Base-by-base conservation (phyloP, 768 basidiomycete species). In the Mycena venus region DNA sequence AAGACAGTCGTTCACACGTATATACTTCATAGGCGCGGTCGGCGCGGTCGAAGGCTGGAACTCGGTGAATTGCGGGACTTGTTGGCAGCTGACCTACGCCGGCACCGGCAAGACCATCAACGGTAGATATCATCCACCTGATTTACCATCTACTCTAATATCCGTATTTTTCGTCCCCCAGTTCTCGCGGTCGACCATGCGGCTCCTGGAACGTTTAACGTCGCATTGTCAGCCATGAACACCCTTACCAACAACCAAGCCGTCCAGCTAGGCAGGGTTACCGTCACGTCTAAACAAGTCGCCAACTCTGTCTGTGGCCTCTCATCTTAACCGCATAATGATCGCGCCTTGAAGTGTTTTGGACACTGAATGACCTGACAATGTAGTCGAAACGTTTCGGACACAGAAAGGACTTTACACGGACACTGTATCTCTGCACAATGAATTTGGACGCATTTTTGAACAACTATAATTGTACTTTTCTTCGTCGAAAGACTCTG, bases 11-110 rank as follows among this genome's bases (percentile, higher is more conserved):
- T n/a, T n/a, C n/a, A n/a, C n/a, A n/a, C n/a, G n/a, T n/a, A n/a
- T n/a, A n/a, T n/a, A n/a, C n/a, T n/a, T n/a, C n/a, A n/a, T 93
- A 77, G 91, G 91, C 34, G 92, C 89, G 1, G 89, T 86, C 0
- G 83, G 85, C 19, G 90, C 86, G 42, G 83, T 93, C 68, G 80
- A 80, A 8, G 88, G 86, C 31, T 92, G 83, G 81, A 85, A 90
- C 79, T 92, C 90, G 1, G 72, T 80, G 2, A 82, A 84, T 53
- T 93, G 92, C 76, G 91, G 91, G 2, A 86, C 87, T 29, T 93
- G 93, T 81, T 93, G 91, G 91, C 67, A 85, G 70, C 79, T 93
- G 74, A 87, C 88, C 7, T 92, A 86, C 80, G 84, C 84, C 63
- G 31, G 65, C 6, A 58, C 73, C 7, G 84, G 84, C 4, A 85